phyloP scores from a whole-genome alignment of 2,329 filamentous ascomycete genomes.

The Trichoderma simmonsii region DNA sequence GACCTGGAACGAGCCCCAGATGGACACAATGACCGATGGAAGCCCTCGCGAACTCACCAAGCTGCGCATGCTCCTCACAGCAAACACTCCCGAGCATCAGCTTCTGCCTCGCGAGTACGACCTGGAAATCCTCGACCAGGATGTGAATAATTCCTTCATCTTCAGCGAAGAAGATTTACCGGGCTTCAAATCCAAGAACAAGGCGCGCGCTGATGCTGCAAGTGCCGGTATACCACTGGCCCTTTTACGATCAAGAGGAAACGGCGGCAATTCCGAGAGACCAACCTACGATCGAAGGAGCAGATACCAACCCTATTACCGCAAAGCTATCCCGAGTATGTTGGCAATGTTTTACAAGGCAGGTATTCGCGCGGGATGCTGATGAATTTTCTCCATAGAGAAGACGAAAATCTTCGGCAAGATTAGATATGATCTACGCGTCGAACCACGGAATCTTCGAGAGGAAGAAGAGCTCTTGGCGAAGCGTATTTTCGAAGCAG shows the following conservation, averaged over 20 bases:
- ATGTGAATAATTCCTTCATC: conserved; percentile 82
- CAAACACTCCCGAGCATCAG: conserved; percentile 64
- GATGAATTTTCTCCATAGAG: conserved; percentile 49
- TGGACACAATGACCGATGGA: conserved; percentile 50
- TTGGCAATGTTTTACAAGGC: not conserved
- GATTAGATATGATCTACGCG: conserved; percentile 73
- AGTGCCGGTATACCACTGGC: conserved; percentile 58
- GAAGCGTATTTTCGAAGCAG: conserved; percentile 52
- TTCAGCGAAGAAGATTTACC: conserved; percentile 93
- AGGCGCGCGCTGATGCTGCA: conserved; percentile 52
- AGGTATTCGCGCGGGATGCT: conserved; percentile 17
- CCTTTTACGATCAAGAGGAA: conserved; percentile 40
- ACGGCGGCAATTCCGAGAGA: conserved; percentile 33
- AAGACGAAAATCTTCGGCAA: conserved; percentile 73
- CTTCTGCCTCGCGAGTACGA: conserved; percentile 85
- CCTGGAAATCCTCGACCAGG: conserved; percentile 60
- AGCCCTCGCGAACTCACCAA: conserved; percentile 33
- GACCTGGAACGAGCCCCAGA: conserved; percentile 53
- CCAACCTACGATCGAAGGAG: conserved; percentile 44
- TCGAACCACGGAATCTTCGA: conserved; percentile 67
- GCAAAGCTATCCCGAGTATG: conserved; percentile 72
- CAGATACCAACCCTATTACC: conserved; percentile 58
- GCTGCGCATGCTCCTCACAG: conserved; percentile 63
- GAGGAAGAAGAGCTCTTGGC: conserved; percentile 64
- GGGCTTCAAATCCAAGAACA: conserved; percentile 45